These are phyloP conservation scores for Tylopilus cervinicoccineus DNA, from an alignment of 768 basidiomycete species.

Conservation along the genomic window DNA sequence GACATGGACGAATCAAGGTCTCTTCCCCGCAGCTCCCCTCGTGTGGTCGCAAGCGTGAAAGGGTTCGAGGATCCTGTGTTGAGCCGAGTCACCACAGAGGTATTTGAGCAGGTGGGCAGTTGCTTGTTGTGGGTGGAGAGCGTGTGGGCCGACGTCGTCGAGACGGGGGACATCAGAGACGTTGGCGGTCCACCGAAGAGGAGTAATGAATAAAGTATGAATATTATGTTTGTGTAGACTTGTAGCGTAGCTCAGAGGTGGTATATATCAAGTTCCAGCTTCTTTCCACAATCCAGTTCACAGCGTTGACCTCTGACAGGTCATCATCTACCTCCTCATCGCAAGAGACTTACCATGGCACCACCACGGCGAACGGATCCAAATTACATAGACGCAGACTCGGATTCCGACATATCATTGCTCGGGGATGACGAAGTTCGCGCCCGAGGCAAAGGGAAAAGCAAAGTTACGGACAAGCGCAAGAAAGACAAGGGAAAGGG, in stretches of 20 bases:
- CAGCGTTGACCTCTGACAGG: too few relatives aligned
- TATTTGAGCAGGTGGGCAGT: conserved; percentile 35
- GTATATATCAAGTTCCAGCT: not conserved
- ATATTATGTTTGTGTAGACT: not conserved
- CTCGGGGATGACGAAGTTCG: conserved; percentile 46
- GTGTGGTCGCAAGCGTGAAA: conserved; percentile 36
- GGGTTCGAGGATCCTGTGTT: conserved; percentile 69
- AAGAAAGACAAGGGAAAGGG: conserved; percentile 49
- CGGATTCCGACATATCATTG: conserved; percentile 69
- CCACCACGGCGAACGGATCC: conserved; percentile 26
- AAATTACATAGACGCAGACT: conserved; percentile 54
- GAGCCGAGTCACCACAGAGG: conserved; percentile 39
- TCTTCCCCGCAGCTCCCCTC: not conserved
- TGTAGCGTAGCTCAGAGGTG: not conserved
- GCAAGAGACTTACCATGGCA: conserved; percentile 16
- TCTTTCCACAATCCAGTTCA: not conserved
- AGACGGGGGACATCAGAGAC: conserved; percentile 1
- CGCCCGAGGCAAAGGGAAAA: conserved; percentile 55
- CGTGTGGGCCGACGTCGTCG: conserved; percentile 50
- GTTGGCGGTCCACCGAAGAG: not conserved
- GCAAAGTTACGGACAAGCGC: conserved; percentile 47
- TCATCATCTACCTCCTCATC: not conserved
- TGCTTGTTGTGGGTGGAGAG: conserved; percentile 51
- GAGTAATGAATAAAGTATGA: not conserved
- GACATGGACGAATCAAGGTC: conserved; percentile 13